Percentiles rank a stretch among this genome's conserved stretches.
phyloP scores from a whole-genome alignment of 768 basidiomycete species.

The Russula earlei region DNA sequence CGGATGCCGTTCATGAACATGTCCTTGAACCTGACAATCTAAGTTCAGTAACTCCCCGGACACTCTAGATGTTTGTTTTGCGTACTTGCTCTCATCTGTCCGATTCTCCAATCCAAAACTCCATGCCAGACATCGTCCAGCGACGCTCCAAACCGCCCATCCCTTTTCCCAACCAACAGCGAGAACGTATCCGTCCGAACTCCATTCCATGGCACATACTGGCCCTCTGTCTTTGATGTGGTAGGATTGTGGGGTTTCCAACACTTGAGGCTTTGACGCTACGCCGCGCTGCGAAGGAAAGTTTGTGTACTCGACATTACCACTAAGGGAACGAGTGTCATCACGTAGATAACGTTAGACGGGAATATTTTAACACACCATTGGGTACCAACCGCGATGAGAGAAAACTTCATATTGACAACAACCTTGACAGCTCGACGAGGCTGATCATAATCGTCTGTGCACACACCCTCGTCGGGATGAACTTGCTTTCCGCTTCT shows the following conservation, averaged over 20 bases:
- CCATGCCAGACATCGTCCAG: constrained; percentile 78
- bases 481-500: constrained; percentile 60
- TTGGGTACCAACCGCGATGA: constrained; percentile 70
- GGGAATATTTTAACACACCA: constrained; percentile 35
- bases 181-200: constrained; percentile 89
- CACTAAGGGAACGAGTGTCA: constrained; percentile 34
- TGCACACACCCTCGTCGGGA: constrained; percentile 28
- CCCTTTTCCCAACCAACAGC: constrained; percentile 87
- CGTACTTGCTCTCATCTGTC: constrained; percentile 44
- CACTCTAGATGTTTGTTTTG: constrained; percentile 5
- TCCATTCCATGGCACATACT: constrained; percentile 76
- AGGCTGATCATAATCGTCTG: constrained; percentile 49
- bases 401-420: constrained; percentile 71
- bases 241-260: constrained; percentile 56
- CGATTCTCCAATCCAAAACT: constrained; percentile 59
- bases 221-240: constrained; percentile 45
- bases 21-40: constrained; percentile 52
- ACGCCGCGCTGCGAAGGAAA: constrained; percentile 58
- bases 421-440: constrained; percentile 54
- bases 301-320: constrained; percentile 53
- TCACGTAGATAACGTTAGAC: constrained; percentile 1
- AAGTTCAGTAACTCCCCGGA: constrained; percentile 8
- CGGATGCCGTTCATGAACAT: constrained; percentile 75
- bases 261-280: constrained; percentile 47
- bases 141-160: constrained; percentile 87